Base-by-base conservation (phyloP, 768 basidiomycete genomes). In the Russula lepida region DNA sequence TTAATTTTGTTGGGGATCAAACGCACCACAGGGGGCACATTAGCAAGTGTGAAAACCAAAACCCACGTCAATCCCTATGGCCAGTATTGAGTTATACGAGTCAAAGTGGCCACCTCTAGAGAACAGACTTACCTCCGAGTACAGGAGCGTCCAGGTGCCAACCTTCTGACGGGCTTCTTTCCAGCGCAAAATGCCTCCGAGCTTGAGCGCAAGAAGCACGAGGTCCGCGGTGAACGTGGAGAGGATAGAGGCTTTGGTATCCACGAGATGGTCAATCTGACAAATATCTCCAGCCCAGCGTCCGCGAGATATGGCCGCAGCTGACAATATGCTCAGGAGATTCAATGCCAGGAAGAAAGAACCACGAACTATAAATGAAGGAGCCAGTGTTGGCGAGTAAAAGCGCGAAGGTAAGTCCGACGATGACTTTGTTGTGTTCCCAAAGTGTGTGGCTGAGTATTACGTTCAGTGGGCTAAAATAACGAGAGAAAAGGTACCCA, bases 161-260 rank as follows among this genome's bases (percentile, higher is more conserved):
- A 54, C 47, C 21, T 3, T 6, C 30, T 4, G 7, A 41, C 19
- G 59, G 6, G 37, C 28, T 19, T 33, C 23, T n/a, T 43, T 30
- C 59, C 59, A 60, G 23, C 59, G 59, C 17, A 49, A 43, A 17
- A 60, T 27, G 6, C 59, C 59, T 3, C 12, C 23, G 13, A 60
- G 28, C 59, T 55, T 55, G 28, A 60, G 54, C 2, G 4, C 6
- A 7, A 60, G 54, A 13, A 55, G 47, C 2, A 50, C 28, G 15
- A 50, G 7, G 23, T 60, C 59, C 0, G 59, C 32, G 9, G 33
- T 15, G 11, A 60, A 55, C 23, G 37, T 25, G 37, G 28, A n/a
- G 21, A 49, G 3, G 37, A 50, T 15, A 49, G 27, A 55, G 17
- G n/a, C 33, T 39, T 25, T 55, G 30, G 37, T 55, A 8, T 55